Base-by-base conservation (phyloP, 225 moss, liverwort and hornwort species). In the Neckera pumila region DNA sequence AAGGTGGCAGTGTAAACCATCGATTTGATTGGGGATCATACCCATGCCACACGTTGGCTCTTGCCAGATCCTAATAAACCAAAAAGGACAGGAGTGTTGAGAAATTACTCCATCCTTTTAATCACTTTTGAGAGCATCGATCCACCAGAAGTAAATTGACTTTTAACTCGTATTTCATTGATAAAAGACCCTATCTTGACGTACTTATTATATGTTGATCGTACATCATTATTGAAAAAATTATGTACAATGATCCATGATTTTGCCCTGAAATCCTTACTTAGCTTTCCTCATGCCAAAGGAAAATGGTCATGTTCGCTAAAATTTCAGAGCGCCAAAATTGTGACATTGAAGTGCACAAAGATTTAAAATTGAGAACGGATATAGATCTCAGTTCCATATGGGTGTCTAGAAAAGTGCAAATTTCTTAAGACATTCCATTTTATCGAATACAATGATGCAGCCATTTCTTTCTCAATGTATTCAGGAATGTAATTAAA, bases 1-100 rank as follows among this genome's bases (percentile, higher is more conserved):
- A 86, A 49, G 95, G 91, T 60, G 98, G 98, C 36, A 98, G 94
- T 79, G 95, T 92, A 91, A 98, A 98, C 98, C 98, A 98, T 90
- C 95, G 94, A 84, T 96, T 95, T 83, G 96, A 94, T 75, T 91
- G 88, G 27, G 98, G 98, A 88, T 98, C 98, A 92, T 96, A 98
- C 54, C 98, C 98, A 84, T 98, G 98, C 98, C 98, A 98, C 85
- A 98, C 96, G 89, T 98, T 98, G 93, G 93, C 94, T 90, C 95
- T 94, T 89, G 88, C 90, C 89, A 92, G 65, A 84, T 96, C 95
- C 94, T 94, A 94, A 86, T 69, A 80, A 90, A 86, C 69, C 84
- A 72, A 71, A 90, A 81, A 15, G 77, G n/a, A n/a, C 76, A 89
- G 83, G 57, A 83, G 88, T 51, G 84, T 77, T 90, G 77, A 89